phyloP scores from a whole-genome alignment of 495 filamentous ascomycete species.

The Rhizodiscina lignyota region DNA sequence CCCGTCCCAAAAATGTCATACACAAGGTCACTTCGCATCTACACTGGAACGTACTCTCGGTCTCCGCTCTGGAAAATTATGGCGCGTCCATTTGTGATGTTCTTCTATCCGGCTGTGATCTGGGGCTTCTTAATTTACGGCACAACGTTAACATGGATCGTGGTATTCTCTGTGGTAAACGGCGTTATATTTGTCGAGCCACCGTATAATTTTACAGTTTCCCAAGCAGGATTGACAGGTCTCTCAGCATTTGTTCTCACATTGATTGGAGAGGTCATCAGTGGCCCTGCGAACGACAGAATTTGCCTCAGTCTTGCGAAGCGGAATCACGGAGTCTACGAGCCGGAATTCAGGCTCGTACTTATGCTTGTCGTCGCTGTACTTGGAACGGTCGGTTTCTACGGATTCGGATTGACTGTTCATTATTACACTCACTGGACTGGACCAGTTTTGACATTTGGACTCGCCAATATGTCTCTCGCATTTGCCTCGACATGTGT shows the following conservation, averaged over 20 bases:
- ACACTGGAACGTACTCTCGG: slow-evolving; percentile 25
- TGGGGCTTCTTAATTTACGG: slow-evolving; percentile 38
- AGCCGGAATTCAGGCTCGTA: slow-evolving; percentile 38
- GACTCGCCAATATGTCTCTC: slow-evolving; percentile 34
- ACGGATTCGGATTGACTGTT: slow-evolving; percentile 43
- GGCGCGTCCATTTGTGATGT: slow-evolving; percentile 29
- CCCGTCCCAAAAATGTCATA: neutral
- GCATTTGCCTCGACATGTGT: slow-evolving; percentile 34
- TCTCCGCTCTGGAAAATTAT: slow-evolving; percentile 34
- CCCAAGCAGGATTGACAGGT: slow-evolving; percentile 31
- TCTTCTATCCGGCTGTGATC: slow-evolving; percentile 36
- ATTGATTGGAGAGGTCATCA: slow-evolving; percentile 29
- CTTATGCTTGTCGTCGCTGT: slow-evolving; percentile 29
- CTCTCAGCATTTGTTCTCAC: slow-evolving; percentile 32
- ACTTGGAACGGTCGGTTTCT: slow-evolving; percentile 34
- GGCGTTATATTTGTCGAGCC: slow-evolving; percentile 30
- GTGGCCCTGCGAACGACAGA: slow-evolving; percentile 35
- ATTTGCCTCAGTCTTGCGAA: slow-evolving; percentile 27
- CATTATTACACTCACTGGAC: slow-evolving; percentile 36
- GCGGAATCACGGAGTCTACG: slow-evolving; percentile 33
- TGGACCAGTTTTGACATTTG: slow-evolving; percentile 34
- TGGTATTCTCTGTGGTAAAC: slow-evolving; percentile 37
- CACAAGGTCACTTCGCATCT: slow-evolving; percentile 9
- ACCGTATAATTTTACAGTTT: slow-evolving; percentile 36
- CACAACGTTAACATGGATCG: slow-evolving; percentile 33